Base-by-base conservation (phyloP, 1,139 yeast genomes). In the Blastobotrys persicus region DNA sequence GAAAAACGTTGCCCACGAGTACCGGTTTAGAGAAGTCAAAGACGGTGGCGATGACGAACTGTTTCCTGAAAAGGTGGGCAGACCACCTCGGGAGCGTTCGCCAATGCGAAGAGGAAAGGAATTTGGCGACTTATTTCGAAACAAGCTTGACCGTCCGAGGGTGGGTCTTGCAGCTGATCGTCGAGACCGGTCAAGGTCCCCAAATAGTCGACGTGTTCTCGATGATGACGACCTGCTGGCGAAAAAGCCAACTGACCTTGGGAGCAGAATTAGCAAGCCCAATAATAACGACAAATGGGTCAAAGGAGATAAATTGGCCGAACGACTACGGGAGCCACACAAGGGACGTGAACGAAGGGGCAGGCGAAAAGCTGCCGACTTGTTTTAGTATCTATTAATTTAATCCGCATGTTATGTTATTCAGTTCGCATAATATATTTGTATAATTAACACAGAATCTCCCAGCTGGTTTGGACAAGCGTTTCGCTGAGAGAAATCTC, bases 41-140 rank as follows among this genome's bases (percentile, higher is more conserved):
- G 48, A 43, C 31, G 47, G 41, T 16, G 49, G 17, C 2, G 54
- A 53, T 32, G 53, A 46, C 23, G 60, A 57, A 26, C 43, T 56
- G 32, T 56, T 56, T 41, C 57, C 59, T 5, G 49, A 45, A 31
- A 48, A 48, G 48, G 23, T 46, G 16, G 42, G 49, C 17, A 31
- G 45, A 20, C 23, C 28, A 9, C 16, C 11, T 9, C 18, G 48
- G 12, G 20, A 33, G 14, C 23, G 49, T 20, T 32, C 44, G 11
- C 37, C 37, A 3, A 19, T 31, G n/a, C 17, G 33, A n/a, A n/a
- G 17, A 6, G 5, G 26, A 4, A 40, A 42, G 39, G 31, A 37
- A 4, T 37, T 37, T 17, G 44, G 18, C 9, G 49, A 42, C 11
- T 28, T 41, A 41, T 41, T 45, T 23, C 32, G 38, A n/a, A 19